These are phyloP conservation scores for Aspergillus chevalieri DNA, from an alignment of 2,329 filamentous ascomycete genomes.

Conservation along the genomic window DNA sequence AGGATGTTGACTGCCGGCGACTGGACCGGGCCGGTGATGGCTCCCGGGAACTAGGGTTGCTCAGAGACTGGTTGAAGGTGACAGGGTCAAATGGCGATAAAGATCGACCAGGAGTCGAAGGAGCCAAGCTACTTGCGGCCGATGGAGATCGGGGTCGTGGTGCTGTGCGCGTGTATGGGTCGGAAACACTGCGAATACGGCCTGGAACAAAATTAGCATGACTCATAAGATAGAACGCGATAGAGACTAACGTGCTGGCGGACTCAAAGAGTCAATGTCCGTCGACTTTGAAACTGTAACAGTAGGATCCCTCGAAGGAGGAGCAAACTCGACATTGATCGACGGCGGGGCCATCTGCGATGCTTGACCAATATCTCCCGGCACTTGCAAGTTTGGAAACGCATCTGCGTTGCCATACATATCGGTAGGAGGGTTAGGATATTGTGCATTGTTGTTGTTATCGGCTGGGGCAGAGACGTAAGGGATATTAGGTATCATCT, in stretches of 20 bases:
- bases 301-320: constrained; percentile 60
- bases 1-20: constrained; percentile 40
- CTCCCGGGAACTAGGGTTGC: constrained; percentile 40
- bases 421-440: constrained; percentile 43
- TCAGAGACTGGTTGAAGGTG: constrained; percentile 26
- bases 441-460: constrained; percentile 40
- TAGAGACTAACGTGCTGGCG: constrained; percentile 53
- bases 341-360: constrained; percentile 83
- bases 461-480: constrained; percentile 41
- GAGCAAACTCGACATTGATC: constrained; percentile 90
- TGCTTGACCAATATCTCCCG: constrained; percentile 59
- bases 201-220: constrained; percentile 31
- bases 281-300: constrained; percentile 61
- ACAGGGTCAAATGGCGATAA: constrained; percentile 37
- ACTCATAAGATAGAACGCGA: constrained; percentile 1
- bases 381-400: constrained; percentile 38
- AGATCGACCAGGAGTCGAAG: constrained; percentile 29
- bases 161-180: constrained; percentile 49
- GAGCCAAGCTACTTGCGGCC: constrained; percentile 27
- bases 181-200: constrained; percentile 56
- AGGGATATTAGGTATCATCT: constrained; percentile 44
- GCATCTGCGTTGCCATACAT: constrained; percentile 46
- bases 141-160: constrained; percentile 33
- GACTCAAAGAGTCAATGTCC: constrained; percentile 73
- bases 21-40: constrained; percentile 38